Base-by-base conservation (phyloP, 2,329 filamentous ascomycete species). In the Stenocarpella maydis region DNA sequence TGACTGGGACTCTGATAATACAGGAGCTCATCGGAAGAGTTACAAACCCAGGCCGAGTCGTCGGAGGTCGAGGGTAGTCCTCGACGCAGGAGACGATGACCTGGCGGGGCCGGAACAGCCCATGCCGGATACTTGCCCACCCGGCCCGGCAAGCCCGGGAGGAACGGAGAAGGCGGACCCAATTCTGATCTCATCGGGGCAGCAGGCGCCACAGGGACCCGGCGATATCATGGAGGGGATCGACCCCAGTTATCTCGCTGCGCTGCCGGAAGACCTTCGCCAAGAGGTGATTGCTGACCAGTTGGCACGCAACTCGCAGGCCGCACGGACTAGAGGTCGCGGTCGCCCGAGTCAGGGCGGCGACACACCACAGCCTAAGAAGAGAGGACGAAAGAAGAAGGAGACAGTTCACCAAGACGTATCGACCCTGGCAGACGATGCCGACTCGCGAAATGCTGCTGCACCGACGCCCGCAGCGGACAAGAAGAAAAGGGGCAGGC, bases 401-500 rank as follows among this genome's bases (percentile, higher is more conserved):
- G 71, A 69, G 10, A 4, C 37, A n/a, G 41, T 39, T 19, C 34
- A 41, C 26, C 45, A 69, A 26, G 69, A 73, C 26, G 45, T 21
- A 34, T 15, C 49, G 49, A 61, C 31, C 34, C 10, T 41, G 10
- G 39, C 21, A 64, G 53, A 47, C 28, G 55, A 60, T 1, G 21
- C 15, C 12, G 69, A 72, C 67, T 43, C 71, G 68, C 58, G 68
- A n/a, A 17, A 7, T 14, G 19, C 21, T 50, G 12, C 69, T 39
- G 60, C 64, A 47, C 14, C 34, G 17, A 43, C 49, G 21, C 7
- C 54, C 26, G 47, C 47, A 19, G 21, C 69, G 41, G 41, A 69
- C 14, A 76, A 76, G 67, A 82, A 78, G 74, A 82, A 78, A 69
- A 77, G 83, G 61, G 83, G 84, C 4, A 78, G 83, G 24, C 82